phyloP scores from a whole-genome alignment of 1,139 yeast species.

The Geotrichum bryndzae region DNA sequence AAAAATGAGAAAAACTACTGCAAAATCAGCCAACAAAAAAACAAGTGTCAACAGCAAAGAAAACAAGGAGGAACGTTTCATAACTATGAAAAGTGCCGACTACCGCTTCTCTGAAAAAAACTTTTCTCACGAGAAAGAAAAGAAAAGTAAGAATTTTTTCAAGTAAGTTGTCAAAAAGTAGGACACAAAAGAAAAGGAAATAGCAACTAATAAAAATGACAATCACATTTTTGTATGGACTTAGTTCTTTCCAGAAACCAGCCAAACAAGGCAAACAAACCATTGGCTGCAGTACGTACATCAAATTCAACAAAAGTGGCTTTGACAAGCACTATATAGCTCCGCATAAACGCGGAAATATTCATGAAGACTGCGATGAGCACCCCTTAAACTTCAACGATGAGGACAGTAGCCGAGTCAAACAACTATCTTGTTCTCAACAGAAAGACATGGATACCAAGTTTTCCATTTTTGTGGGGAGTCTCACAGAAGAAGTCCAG shows the following conservation, averaged over 20 bases:
- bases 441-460: conserved; percentile 4
- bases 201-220: neutral
- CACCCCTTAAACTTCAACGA: neutral
- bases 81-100: neutral
- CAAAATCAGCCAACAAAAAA: neutral
- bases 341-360: neutral
- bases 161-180: neutral
- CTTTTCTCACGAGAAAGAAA: neutral
- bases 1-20: neutral
- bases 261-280: neutral
- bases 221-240: neutral
- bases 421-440: neutral
- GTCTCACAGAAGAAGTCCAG: conserved; percentile 5
- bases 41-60: neutral
- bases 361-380: neutral
- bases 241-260: neutral
- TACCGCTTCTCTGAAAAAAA: neutral
- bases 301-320: neutral
- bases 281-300: neutral
- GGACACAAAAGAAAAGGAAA: neutral
- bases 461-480: conserved; percentile 12
- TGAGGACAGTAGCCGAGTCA: neutral
- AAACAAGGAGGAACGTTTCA: neutral
- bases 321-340: neutral
- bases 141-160: neutral